phyloP scores from a whole-genome alignment of 768 basidiomycete species.

The Strobilomyces confusus region DNA sequence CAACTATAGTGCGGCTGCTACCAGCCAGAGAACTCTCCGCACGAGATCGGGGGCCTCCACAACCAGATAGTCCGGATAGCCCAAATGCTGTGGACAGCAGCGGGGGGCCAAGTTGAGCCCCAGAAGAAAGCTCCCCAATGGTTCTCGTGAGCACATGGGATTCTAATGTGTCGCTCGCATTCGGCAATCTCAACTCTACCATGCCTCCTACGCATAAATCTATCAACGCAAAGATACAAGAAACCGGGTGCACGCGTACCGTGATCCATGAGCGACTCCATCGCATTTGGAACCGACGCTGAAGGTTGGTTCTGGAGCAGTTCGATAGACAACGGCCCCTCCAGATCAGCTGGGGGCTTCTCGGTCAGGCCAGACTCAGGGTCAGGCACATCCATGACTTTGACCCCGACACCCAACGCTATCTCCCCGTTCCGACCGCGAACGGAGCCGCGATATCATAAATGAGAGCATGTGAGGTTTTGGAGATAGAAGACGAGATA shows the following conservation, averaged over 20 bases:
- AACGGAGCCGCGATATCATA: conserved; percentile 5
- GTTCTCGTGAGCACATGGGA: conserved; percentile 39
- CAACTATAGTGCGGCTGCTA: conserved; percentile 1
- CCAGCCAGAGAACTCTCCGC: background rate
- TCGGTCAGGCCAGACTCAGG: conserved; percentile 21
- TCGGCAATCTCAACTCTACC: conserved; percentile 51
- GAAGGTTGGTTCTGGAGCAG: conserved; percentile 16
- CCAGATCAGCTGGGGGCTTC: conserved; percentile 20
- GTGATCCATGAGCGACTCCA: conserved; percentile 68
- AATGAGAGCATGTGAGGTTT: conserved; percentile 8
- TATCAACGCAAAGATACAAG: background rate
- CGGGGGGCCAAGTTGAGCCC: conserved; percentile 29
- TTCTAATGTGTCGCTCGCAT: conserved; percentile 29
- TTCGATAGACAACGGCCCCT: conserved; percentile 26
- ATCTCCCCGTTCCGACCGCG: background rate
- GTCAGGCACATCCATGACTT: conserved; percentile 35
- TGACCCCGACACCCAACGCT: conserved; percentile 69
- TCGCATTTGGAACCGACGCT: conserved; percentile 34
- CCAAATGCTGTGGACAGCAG: conserved; percentile 10
- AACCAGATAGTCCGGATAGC: background rate
- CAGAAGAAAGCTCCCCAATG: conserved; percentile 40
- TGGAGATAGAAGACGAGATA: conserved; percentile 10
- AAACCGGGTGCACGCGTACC: conserved; percentile 29
- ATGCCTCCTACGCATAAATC: conserved; percentile 41
- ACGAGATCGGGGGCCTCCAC: background rate